phyloP scores from a whole-genome alignment of 73 alveolate species.

The Uronychia setigera region DNA sequence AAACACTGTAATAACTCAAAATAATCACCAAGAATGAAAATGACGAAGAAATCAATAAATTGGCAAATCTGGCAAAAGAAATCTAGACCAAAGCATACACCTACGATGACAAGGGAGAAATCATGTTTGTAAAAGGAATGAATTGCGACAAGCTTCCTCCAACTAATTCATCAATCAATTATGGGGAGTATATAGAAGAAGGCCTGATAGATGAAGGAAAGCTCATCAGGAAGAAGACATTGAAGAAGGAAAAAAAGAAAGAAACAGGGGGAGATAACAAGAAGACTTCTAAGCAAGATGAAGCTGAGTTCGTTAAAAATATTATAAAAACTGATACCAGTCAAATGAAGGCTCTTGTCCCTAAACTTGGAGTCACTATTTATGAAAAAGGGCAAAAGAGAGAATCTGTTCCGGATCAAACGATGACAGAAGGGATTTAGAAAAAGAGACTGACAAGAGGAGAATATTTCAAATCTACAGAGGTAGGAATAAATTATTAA shows the following conservation, averaged over 20 bases:
- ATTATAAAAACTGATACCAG: background rate
- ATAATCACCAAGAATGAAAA: too few species aligned
- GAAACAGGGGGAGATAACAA: too few species aligned
- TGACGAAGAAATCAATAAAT: background rate
- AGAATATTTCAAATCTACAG: background rate
- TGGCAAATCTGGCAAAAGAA: background rate
- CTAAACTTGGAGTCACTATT: background rate
- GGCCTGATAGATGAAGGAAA: background rate
- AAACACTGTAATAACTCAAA: too few species aligned
- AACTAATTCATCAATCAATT: background rate
- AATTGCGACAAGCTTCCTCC: background rate
- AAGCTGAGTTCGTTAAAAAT: background rate
- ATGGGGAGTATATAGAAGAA: background rate
- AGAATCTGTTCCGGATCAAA: background rate
- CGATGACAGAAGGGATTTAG: background rate
- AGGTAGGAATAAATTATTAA: background rate
- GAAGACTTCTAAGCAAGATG: background rate
- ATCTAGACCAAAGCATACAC: background rate
- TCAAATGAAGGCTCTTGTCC: background rate
- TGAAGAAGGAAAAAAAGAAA: background rate
- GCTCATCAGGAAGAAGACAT: background rate
- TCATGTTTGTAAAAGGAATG: background rate
- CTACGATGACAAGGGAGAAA: background rate
- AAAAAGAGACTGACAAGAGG: background rate
- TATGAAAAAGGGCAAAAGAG: background rate